These are phyloP conservation scores for Galerina sulciceps DNA, from an alignment of 768 basidiomycete genomes.

Conservation along the genomic window DNA sequence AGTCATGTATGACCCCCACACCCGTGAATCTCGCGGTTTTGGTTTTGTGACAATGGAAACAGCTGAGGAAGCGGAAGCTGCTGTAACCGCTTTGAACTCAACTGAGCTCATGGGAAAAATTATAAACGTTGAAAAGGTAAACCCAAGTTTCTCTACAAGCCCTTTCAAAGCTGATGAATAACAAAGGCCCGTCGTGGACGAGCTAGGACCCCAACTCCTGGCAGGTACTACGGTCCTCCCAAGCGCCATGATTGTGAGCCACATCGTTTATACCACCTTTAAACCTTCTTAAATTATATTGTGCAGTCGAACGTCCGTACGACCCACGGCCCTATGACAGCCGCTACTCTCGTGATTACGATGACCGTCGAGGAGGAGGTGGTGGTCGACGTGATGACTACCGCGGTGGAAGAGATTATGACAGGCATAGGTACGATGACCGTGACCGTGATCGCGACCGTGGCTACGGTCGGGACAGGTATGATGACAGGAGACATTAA, in stretches of 20 bases:
- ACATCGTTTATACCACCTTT: not conserved
- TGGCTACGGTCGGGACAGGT: conserved; percentile 34
- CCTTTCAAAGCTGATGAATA: conserved; percentile 7
- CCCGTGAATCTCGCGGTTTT: conserved; percentile 67
- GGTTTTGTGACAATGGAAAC: conserved; percentile 83
- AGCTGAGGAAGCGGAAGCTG: conserved; percentile 88
- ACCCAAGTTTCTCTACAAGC: not conserved
- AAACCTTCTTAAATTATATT: conserved; percentile 13
- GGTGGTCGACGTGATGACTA: conserved; percentile 40
- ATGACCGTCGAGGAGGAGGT: conserved; percentile 49
- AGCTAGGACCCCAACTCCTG: conserved; percentile 92
- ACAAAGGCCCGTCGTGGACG: conserved; percentile 84
- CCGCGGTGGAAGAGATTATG: conserved; percentile 48
- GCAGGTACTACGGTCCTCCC: conserved; percentile 92
- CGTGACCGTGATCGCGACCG: conserved; percentile 44
- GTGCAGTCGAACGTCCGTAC: conserved; percentile 80
- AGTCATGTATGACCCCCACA: conserved; percentile 75
- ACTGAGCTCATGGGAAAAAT: conserved; percentile 89
- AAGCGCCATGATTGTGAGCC: conserved; percentile 71
- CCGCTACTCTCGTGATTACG: conserved; percentile 74
- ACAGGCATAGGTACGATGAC: conserved; percentile 47
- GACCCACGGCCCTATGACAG: conserved; percentile 92
- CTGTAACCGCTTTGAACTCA: conserved; percentile 80
- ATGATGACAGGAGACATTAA: conserved; percentile 41
- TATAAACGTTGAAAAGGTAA: conserved; percentile 87